Evolutionary conservation across 495 filamentous ascomycete species (phyloP).

Genomic region (Hypoxylon fragiforme): DNA sequence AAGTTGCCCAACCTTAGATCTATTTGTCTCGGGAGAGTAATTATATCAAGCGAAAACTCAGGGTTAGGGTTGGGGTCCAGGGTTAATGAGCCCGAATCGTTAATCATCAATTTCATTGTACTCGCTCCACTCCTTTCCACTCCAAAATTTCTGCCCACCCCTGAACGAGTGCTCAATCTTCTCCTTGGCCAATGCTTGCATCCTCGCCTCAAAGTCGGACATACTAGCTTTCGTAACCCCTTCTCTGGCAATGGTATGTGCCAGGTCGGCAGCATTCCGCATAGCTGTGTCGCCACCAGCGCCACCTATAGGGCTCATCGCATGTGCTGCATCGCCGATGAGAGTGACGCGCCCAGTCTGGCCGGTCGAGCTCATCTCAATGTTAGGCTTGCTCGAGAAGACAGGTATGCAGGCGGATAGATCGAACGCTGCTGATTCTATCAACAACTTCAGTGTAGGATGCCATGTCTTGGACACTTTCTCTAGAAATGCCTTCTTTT

Average conservation of each 20-base stretch:
- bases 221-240: slow-evolving; percentile 21
- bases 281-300: slow-evolving; percentile 37
- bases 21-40: no score
- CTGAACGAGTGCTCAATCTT: slow-evolving; percentile 35
- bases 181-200: slow-evolving; percentile 31
- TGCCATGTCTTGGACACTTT: slow-evolving; percentile 32
- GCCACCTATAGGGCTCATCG: slow-evolving; percentile 37
- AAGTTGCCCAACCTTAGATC: no score
- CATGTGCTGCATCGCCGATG: slow-evolving; percentile 35
- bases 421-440: slow-evolving; percentile 41
- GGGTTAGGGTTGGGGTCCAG: no score
- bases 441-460: slow-evolving; percentile 39
- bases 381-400: slow-evolving; percentile 45
- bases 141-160: slow-evolving; percentile 35
- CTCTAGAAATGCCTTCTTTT: slow-evolving; percentile 23
- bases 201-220: slow-evolving; percentile 33
- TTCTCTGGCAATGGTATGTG: slow-evolving; percentile 26
- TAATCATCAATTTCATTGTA: slow-evolving; percentile 26
- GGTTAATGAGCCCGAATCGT: slow-evolving; percentile 1
- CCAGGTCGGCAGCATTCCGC: slow-evolving; percentile 34
- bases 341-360: slow-evolving; percentile 29
- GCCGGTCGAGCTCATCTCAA: slow-evolving; percentile 26
- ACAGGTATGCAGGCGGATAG: slow-evolving; percentile 41
- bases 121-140: slow-evolving; percentile 34
- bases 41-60: no score